Evolutionary conservation across 768 basidiomycete genomes (phyloP), one percentile per base, ranked within the genome.

Genomic region (Phylloporus sp.): DNA sequence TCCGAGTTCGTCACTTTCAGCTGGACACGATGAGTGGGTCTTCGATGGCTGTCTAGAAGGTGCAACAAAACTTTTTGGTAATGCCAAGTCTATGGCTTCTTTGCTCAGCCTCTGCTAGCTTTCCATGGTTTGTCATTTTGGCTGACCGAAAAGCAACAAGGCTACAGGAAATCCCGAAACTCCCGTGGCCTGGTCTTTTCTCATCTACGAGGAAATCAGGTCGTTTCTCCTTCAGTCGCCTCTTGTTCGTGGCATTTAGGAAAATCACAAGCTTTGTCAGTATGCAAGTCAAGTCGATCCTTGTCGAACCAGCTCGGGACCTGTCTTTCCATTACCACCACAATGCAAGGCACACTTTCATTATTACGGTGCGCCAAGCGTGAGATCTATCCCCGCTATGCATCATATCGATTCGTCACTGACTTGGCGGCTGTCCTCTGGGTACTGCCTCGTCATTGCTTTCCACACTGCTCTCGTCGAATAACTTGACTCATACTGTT

Each of bases 401-500:
- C 35, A 12, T n/a, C 13, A 13, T 20, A 16, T 24, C 16, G 18
- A 42, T n/a, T 1, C 41, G 27, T 38, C 31, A 36, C 47, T 56
- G 74, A 74, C 69, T 79, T 16, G 77, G 76, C 8, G 74, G 75
- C n/a, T n/a, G n/a, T 38, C 77, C 78, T n/a, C 70, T 79, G 6
- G 78, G 80, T 13, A 80, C 80, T 22, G 78, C 45, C 68, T 82
- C 16, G 77, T 80, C 57, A 81, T 83, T 42, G 76, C 76, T 20
- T 83, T 80, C 26, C 81, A 80, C 2, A 82, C 81, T 20, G 83
- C 81, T 8, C 69, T 85, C 15, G 68, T 73, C 36, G 70, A 77
- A 49, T 80, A 81, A 12, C 79, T 29, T 70, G 73, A 53, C 59
- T 72, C 3, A n/a, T 71, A 72, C 51, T 58, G 59, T 7, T 79